Base-by-base conservation (phyloP, 371 early-diverging fungal genomes). In the Mucor sp. region DNA sequence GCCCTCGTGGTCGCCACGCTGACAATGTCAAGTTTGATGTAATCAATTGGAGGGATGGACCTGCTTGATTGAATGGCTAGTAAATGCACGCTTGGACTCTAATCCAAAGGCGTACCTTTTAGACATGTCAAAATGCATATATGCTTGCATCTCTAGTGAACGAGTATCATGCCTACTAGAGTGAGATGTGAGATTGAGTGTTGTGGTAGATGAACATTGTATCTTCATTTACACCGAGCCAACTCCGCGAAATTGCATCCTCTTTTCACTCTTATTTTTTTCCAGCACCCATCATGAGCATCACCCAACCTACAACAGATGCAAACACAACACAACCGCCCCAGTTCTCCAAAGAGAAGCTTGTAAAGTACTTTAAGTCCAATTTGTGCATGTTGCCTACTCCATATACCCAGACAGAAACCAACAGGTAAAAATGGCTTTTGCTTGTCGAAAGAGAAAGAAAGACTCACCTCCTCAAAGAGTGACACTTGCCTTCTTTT, bases 401-500 rank as follows among this genome's bases (percentile, higher is more conserved):
- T 15, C 80, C 81, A 9, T 93, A 94, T 75, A 84, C 89, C 9
- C 78, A 84, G 62, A 85, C 82, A 27, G 98, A 97, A 68, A 90
- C 95, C 1, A 90, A 87, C 63, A 85, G 94, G 95, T 91, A 83
- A 33, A 57, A 28, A n/a, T n/a, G n/a, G n/a, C n/a, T n/a, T n/a
- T n/a, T n/a, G n/a, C n/a, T n/a, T 30, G 30, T 30, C 6, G 6
- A 30, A 30, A 30, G 30, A 30, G 30, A 30, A 30, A 30, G 30
- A 47, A 9, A 23, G 14, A 37, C 27, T 44, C 28, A 15, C 7
- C 53, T 9, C 27, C 15, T 17, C 5, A 37, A 37, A 93, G 98
- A 70, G 90, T 96, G 92, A 94, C 95, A 4, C 71, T 97, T 23
- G 91, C 85, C 25, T 94, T 88, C 76, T 95, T 97, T 75, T 85